Conservation (phyloP, 257 asterid genomes). For the Primulina tabacum region DNA sequence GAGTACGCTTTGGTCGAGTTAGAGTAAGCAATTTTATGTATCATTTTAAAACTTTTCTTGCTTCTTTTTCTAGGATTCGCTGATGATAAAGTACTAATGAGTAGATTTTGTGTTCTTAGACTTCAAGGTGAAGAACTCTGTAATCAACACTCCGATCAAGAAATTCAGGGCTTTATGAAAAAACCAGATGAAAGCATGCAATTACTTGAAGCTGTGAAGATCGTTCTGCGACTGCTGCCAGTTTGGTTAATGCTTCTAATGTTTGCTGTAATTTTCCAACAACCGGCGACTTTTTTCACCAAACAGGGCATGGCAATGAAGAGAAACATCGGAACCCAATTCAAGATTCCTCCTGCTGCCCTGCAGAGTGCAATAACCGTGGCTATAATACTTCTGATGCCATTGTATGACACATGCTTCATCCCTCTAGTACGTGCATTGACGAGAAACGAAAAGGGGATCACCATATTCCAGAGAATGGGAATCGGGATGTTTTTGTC, state of each 20-base stretch:
- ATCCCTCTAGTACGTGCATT: slow-evolving; percentile 56
- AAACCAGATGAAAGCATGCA: slow-evolving; percentile 23
- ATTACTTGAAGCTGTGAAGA: slow-evolving; percentile 38
- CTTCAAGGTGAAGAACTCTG: slow-evolving; percentile 47
- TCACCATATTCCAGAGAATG: slow-evolving; percentile 76
- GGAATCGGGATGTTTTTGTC: slow-evolving; percentile 87
- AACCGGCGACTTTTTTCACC: slow-evolving; percentile 90
- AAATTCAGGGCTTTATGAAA: not conserved
- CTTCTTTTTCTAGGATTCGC: not conserved
- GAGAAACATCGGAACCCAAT: slow-evolving; percentile 53
- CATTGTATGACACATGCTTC: slow-evolving; percentile 63
- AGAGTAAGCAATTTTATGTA: slow-evolving; percentile 52
- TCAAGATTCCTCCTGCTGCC: slow-evolving; percentile 95
- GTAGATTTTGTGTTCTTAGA: slow-evolving; percentile 32
- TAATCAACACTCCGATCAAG: slow-evolving; percentile 30
- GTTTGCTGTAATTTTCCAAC: slow-evolving; percentile 92
- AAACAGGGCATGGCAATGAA: slow-evolving; percentile 92
- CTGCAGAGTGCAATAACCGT: slow-evolving; percentile 87
- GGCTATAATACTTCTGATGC: slow-evolving; percentile 76
- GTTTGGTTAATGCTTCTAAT: slow-evolving; percentile 76
- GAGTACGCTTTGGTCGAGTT: slow-evolving; percentile 45
- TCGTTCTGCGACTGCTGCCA: slow-evolving; percentile 58
- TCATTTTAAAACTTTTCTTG: not conserved
- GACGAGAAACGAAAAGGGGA: slow-evolving; percentile 63
- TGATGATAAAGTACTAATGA: slow-evolving; percentile 1